Conservation (phyloP, 1,139 yeast species). For the Suhomyces guaymorum region DNA sequence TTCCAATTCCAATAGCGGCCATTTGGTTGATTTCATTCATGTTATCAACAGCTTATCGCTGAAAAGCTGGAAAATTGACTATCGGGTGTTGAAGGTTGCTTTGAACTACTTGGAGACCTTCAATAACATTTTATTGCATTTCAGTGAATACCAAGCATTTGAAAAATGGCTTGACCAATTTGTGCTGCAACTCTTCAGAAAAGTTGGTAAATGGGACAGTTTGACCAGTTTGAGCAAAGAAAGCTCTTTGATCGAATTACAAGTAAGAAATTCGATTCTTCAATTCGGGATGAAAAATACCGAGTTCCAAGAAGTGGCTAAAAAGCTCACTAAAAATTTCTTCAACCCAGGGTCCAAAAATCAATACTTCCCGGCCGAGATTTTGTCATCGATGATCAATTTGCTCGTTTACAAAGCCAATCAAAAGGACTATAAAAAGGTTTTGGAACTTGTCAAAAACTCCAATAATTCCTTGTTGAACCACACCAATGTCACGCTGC, state of each 20-base stretch:
- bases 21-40: slow-evolving; percentile 30
- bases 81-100: slow-evolving; percentile 30
- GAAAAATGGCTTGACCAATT: slow-evolving; percentile 24
- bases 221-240: slow-evolving; percentile 10
- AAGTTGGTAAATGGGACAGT: slow-evolving; percentile 29
- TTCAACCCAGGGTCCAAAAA: slow-evolving; percentile 51
- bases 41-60: slow-evolving; percentile 28
- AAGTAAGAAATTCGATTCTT: slow-evolving; percentile 43
- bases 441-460: slow-evolving; percentile 52
- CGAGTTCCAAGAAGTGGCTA: slow-evolving; percentile 34
- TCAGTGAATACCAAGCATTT: slow-evolving; percentile 27
- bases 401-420: slow-evolving; percentile 36
- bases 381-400: slow-evolving; percentile 37
- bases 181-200: slow-evolving; percentile 21
- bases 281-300: slow-evolving; percentile 33
- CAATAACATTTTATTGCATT: slow-evolving; percentile 31
- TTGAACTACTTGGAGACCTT: slow-evolving; percentile 36
- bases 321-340: slow-evolving; percentile 42
- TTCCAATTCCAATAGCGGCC: slow-evolving; percentile 20
- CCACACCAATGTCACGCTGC: slow-evolving; percentile 31
- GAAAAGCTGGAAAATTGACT: slow-evolving; percentile 24
- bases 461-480: slow-evolving; percentile 39
- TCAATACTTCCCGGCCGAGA: slow-evolving; percentile 48
- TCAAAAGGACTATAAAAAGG: slow-evolving; percentile 57
- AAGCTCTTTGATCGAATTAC: slow-evolving; percentile 34